phyloP scores from a whole-genome alignment of 2,329 filamentous ascomycete species.

The Colletotrichum brevisporum region DNA sequence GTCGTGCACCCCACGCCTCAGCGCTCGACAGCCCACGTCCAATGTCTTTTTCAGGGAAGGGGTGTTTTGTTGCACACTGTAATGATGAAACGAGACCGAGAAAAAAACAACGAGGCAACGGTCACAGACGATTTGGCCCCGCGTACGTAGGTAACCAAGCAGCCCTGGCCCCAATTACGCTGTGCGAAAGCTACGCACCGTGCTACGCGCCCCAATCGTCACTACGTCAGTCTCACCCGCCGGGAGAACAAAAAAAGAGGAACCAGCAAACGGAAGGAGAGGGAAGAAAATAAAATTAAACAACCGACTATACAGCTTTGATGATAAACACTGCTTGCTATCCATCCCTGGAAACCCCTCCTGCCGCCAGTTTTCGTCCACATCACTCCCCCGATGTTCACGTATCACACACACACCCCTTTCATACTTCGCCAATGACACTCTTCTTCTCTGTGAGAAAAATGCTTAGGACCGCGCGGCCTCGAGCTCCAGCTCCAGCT shows the following conservation, averaged over 20 bases:
- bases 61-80: not conserved
- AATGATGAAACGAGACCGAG: not conserved
- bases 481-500: slow-evolving; percentile 77
- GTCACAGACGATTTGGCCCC: not conserved
- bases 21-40: not conserved
- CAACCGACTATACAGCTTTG: slow-evolving; percentile 31
- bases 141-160: not conserved
- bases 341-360: slow-evolving; percentile 33
- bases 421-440: slow-evolving; percentile 18
- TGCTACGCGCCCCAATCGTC: slow-evolving; percentile 15
- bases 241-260: not conserved
- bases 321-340: slow-evolving; percentile 40
- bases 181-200: not conserved
- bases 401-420: not conserved
- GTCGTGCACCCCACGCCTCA: too few relatives aligned
- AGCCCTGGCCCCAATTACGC: not conserved
- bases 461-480: slow-evolving; percentile 67
- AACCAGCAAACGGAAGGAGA: not conserved
- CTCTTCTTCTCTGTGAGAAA: too few relatives aligned
- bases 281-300: slow-evolving; percentile 28
- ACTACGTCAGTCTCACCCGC: not conserved
- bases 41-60: not conserved
- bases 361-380: slow-evolving; percentile 14
- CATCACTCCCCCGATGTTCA: slow-evolving; percentile 22
- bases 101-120: not conserved